Evolutionary conservation across 805 yeast species (phyloP).

Genomic region (Pichia paraexigua): DNA sequence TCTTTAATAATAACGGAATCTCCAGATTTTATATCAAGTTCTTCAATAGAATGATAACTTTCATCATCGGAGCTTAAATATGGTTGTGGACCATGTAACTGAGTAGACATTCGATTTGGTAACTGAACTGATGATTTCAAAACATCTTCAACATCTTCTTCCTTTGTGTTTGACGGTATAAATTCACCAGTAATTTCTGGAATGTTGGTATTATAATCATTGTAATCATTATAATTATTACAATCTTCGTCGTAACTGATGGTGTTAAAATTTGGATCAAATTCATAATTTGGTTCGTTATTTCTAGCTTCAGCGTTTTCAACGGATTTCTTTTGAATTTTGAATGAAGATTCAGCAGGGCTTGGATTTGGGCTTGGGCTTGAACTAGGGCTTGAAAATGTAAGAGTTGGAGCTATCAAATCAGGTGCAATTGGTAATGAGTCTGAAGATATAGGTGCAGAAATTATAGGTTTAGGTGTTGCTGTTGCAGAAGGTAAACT

Average conservation of each 20-base stretch:
- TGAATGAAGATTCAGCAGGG: not conserved
- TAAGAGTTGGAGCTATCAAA: not conserved
- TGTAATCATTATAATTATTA: not conserved
- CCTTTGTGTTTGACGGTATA: not conserved
- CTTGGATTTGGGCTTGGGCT: not conserved
- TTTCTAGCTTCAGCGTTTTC: not conserved
- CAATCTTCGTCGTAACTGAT: not conserved
- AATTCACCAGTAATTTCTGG: not conserved
- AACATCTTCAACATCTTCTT: not conserved
- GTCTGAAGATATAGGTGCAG: not conserved
- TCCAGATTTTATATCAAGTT: not conserved
- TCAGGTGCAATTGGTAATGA: not conserved
- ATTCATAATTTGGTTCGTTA: not conserved
- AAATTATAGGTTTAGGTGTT: not conserved
- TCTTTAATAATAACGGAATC: not conserved
- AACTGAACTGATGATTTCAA: not conserved
- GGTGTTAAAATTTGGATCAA: not conserved
- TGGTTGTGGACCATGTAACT: not conserved
- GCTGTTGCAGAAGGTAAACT: not conserved
- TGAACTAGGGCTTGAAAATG: not conserved
- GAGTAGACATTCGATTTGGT: not conserved
- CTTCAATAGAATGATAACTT: not conserved
- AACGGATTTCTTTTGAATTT: not conserved
- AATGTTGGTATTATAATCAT: not conserved
- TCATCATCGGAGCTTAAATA: not conserved